Conservation (phyloP, 2,329 filamentous ascomycete genomes). For the Paracoccidioides lutzii region DNA sequence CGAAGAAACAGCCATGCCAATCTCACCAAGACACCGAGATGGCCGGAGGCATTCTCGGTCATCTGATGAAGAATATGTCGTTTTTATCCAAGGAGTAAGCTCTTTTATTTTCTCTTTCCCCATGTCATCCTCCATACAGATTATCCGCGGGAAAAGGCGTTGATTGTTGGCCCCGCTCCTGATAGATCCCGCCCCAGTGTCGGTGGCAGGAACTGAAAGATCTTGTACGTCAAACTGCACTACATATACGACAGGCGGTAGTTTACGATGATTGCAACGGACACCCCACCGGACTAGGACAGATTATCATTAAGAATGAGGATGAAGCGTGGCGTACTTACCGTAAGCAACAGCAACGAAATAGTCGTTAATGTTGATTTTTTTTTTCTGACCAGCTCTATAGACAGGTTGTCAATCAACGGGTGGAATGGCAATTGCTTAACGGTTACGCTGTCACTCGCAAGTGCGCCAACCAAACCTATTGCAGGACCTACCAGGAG, state of each 20-base stretch:
- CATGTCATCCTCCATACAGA: constrained; percentile 17
- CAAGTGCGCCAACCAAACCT: constrained; percentile 28
- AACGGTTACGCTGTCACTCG: constrained; percentile 30
- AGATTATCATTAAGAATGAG: constrained; percentile 34
- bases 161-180: constrained; percentile 1
- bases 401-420: constrained; percentile 29
- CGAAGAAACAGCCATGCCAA: constrained; percentile 17
- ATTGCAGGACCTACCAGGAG: constrained; percentile 32
- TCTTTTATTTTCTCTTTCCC: constrained; percentile 25
- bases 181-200: constrained; percentile 31
- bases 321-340: constrained; percentile 34
- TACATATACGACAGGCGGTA: constrained; percentile 33
- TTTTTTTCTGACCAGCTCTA: neutral
- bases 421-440: constrained; percentile 33
- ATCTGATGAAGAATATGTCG: constrained; percentile 32
- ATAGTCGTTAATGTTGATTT: neutral
- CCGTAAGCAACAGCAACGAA: constrained; percentile 15
- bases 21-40: constrained; percentile 20
- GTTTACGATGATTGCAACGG: constrained; percentile 33
- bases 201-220: constrained; percentile 35
- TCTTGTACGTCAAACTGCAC: constrained; percentile 31
- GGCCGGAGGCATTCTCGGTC: constrained; percentile 19
- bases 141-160: neutral
- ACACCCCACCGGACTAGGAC: constrained; percentile 30
- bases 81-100: constrained; percentile 32